Base-by-base conservation (phyloP, 2,329 filamentous ascomycete species). In the Sporothrix luriei region DNA sequence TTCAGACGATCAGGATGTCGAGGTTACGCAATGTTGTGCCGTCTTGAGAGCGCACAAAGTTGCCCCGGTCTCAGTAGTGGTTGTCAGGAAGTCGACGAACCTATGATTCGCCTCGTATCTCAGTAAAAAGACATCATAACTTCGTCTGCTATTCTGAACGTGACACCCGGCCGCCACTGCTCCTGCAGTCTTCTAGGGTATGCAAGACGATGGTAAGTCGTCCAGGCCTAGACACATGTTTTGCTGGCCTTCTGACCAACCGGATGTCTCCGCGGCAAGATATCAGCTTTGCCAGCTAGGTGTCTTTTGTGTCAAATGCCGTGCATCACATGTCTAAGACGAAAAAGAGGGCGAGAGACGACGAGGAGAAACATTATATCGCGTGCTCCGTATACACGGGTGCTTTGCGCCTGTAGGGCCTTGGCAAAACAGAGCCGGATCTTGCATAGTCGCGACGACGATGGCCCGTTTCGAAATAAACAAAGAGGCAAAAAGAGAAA, bases 221-320 rank as follows among this genome's bases (percentile, higher is more conserved):
- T n/a, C n/a, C 57, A 46, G 21, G 38, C 57, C 57, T 11, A 26
- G 57, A 62, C 57, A 62, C 3, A 46, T 62, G 57, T 62, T 11
- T 62, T 46, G 57, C 57, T n/a, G n/a, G 33, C n/a, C 2, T 7
- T 10, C 21, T 26, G 21, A 11, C 57, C 57, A 62, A 62, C 57
- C 57, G 57, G 57, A 62, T 62, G 57, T 38, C 57, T 62, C 57
- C 57, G 57, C 57, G 57, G n/a, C 40, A 24, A 13, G 11, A 14
- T 16, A 26, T 16, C n/a, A 43, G 21, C n/a, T 46, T 26, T 26
- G n/a, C 21, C 9, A 24, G 55, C 9, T 7, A 13, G 11, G 11
- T 3, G 14, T 26, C 11, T 26, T 46, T 24, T 19, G 38, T 5
- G 21, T 21, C n/a, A 46, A 7, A 11, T 38, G 21, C 19, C 38